Percentiles rank a stretch among this genome's conserved stretches.
These are phyloP conservation scores for Exophiala phaeomuriformis DNA, from an alignment of 2,329 filamentous ascomycete genomes.

Conservation along the genomic window DNA sequence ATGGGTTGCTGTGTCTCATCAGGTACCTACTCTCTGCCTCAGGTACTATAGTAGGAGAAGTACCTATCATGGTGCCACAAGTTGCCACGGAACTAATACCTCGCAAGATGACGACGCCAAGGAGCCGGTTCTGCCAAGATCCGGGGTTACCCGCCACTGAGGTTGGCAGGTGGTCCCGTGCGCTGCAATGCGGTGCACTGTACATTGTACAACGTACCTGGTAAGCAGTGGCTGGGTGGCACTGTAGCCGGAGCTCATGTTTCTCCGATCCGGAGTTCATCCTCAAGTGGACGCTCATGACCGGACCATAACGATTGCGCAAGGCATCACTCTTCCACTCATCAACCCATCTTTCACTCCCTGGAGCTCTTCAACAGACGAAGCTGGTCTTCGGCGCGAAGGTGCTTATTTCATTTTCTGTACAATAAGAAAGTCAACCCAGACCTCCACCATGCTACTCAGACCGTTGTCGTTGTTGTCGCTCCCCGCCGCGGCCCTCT, in stretches of 20 bases:
- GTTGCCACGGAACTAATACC: no score
- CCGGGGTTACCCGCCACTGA: conserved; percentile 2
- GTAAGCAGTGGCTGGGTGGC: neutral
- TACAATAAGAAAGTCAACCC: neutral
- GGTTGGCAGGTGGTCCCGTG: neutral
- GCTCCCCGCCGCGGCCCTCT: conserved; percentile 12
- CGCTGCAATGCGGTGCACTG: no score
- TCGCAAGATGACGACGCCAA: neutral
- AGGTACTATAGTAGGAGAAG: no score
- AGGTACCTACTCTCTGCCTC: no score
- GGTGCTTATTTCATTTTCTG: neutral
- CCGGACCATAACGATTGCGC: no score
- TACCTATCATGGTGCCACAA: no score
- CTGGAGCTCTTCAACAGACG: neutral
- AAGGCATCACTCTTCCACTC: neutral
- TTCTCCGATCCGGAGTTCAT: no score
- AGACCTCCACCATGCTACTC: conserved; percentile 9
- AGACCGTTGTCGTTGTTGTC: conserved; percentile 4
- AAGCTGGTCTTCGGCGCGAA: neutral
- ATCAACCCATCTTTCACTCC: neutral
- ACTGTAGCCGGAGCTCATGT: neutral
- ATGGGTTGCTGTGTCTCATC: no score
- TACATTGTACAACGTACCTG: no score
- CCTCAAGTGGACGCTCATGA: no score
- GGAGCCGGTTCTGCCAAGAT: conserved; percentile 15